Percentiles rank a stretch among this genome's conserved stretches.
Conservation (phyloP, 2,329 filamentous ascomycete species). For the Fusarium continuum region DNA sequence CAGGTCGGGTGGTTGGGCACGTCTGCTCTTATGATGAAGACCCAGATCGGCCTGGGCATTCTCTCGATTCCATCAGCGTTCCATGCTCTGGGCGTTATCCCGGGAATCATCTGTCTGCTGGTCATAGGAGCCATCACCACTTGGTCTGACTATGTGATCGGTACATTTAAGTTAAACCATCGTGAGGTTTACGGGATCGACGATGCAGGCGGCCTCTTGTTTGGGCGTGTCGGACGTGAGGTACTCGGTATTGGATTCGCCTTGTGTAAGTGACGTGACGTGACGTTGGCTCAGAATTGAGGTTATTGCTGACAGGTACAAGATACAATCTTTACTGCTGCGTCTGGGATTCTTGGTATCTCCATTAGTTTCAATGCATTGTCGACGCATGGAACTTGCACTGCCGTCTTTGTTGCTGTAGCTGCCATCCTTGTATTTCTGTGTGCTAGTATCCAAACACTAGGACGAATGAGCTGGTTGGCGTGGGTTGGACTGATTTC, state of each 20-base stretch:
- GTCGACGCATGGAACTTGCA: constrained; percentile 50
- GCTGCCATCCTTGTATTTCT: constrained; percentile 42
- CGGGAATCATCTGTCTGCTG: constrained; percentile 55
- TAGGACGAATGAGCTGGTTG: constrained; percentile 45
- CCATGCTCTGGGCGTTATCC: constrained; percentile 56
- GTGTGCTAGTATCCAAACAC: constrained; percentile 45
- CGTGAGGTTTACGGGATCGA: constrained; percentile 62
- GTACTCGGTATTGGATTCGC: constrained; percentile 50
- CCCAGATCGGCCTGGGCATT: constrained; percentile 56
- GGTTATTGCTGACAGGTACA: neutral
- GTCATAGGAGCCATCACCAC: constrained; percentile 55
- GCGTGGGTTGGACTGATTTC: constrained; percentile 35
- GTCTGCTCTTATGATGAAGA: constrained; percentile 57
- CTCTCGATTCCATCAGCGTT: constrained; percentile 58
- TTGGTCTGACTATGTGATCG: constrained; percentile 60
- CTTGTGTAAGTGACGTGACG: constrained; percentile 49
- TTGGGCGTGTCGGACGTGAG: constrained; percentile 56
- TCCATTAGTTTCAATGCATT: constrained; percentile 53
- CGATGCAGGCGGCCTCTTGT: constrained; percentile 60
- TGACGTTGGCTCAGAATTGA: neutral
- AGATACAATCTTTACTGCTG: constrained; percentile 19
- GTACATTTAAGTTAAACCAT: constrained; percentile 61
- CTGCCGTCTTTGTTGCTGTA: constrained; percentile 50
- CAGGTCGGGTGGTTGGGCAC: constrained; percentile 56
- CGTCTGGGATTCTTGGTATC: constrained; percentile 38